These are phyloP conservation scores for Pleodorina starrii DNA, from an alignment of 139 green algal genomes.

Conservation along the genomic window DNA sequence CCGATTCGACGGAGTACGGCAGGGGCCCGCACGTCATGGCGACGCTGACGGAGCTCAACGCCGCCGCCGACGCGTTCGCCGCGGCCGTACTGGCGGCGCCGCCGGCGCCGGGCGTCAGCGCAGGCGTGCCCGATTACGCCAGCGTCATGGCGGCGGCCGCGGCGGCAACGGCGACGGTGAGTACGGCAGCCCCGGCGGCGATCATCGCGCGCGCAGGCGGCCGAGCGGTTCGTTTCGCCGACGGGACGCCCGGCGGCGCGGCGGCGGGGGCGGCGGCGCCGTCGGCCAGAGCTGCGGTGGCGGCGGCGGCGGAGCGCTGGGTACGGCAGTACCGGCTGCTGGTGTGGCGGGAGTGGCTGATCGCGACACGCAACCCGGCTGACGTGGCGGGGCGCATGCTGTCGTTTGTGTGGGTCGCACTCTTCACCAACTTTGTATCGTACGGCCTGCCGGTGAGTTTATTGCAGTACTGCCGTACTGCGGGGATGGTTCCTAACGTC, in stretches of 20 bases:
- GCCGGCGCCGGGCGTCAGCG: conserved; percentile 11
- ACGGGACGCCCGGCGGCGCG: background rate
- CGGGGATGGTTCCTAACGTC: no score
- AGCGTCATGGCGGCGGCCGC: background rate
- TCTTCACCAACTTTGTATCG: conserved; percentile 55
- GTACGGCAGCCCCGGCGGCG: no score
- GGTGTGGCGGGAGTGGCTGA: conserved; percentile 59
- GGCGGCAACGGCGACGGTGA: background rate
- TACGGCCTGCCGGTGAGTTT: conserved; percentile 50
- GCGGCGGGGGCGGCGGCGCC: background rate
- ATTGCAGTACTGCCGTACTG: no score
- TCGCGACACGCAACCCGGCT: conserved; percentile 72
- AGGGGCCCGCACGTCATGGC: conserved; percentile 21
- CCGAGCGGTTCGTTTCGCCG: background rate
- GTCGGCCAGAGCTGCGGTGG: background rate
- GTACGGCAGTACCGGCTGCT: conserved; percentile 46
- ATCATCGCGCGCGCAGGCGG: no score
- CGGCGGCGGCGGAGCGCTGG: background rate
- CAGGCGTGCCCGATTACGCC: conserved; percentile 38
- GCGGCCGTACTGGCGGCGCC: background rate
- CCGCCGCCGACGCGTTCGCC: conserved; percentile 25
- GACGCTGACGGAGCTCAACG: conserved; percentile 4
- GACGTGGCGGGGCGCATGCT: conserved; percentile 75
- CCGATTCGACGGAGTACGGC: background rate
- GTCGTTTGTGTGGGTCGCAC: conserved; percentile 73